Percentiles rank a stretch among this genome's conserved stretches.
Conservation (phyloP, 2,329 filamentous ascomycete genomes). For the Talaromyces rugulosus region DNA sequence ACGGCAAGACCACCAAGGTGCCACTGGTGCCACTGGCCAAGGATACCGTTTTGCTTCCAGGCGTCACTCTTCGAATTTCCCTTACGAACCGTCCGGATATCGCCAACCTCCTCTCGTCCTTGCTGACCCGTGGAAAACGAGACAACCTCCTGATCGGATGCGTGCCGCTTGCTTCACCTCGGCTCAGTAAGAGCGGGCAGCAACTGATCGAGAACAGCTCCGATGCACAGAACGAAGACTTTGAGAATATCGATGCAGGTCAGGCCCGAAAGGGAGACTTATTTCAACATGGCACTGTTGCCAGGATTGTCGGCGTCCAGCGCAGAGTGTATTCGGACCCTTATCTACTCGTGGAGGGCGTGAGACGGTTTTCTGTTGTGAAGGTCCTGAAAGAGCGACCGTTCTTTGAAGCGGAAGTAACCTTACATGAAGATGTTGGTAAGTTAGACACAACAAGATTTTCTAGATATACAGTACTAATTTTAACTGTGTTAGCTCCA, state of each 20-base stretch:
- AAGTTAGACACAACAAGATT: conserved; percentile 21
- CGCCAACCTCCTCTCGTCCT: conserved; percentile 76
- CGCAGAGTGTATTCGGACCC: conserved; percentile 72
- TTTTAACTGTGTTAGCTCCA: conserved; percentile 23
- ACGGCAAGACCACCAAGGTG: conserved; percentile 45
- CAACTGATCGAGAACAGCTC: conserved; percentile 64
- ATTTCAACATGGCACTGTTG: conserved; percentile 76
- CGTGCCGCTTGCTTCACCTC: conserved; percentile 74
- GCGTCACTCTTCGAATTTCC: conserved; percentile 77
- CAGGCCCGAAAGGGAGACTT: conserved; percentile 67
- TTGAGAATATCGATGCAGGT: conserved; percentile 52
- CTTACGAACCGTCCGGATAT: conserved; percentile 83
- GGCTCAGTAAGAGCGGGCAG: conserved; percentile 70
- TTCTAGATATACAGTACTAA: not conserved
- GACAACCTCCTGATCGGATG: conserved; percentile 77
- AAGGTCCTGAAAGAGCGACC: conserved; percentile 72
- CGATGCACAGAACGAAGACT: conserved; percentile 39
- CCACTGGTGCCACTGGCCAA: conserved; percentile 80
- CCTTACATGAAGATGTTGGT: conserved; percentile 67
- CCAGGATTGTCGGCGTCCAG: conserved; percentile 73
- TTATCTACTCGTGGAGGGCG: conserved; percentile 79
- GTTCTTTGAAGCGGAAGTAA: conserved; percentile 79
- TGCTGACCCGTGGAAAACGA: conserved; percentile 71
- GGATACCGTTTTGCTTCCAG: conserved; percentile 78
- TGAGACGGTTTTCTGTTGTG: conserved; percentile 70